Evolutionary conservation across 805 yeast species (phyloP).

Genomic region (Candida ovalis): DNA sequence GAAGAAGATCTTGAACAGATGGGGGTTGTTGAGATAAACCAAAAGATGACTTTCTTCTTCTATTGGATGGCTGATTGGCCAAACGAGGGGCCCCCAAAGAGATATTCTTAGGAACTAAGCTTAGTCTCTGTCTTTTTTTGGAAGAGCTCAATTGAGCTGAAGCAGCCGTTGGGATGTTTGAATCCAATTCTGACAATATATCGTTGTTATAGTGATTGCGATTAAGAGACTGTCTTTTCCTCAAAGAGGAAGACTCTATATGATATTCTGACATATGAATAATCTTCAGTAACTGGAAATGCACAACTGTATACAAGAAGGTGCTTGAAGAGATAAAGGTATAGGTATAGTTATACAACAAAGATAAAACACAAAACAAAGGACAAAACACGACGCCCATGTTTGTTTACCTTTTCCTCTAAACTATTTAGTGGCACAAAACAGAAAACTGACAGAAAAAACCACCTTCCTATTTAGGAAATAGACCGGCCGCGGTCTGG

Average conservation of each 20-base stretch:
- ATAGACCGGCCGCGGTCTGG: neutral
- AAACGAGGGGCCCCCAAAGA: slow-evolving; percentile 30
- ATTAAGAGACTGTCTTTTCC: slow-evolving; percentile 20
- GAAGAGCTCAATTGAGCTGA: slow-evolving; percentile 8
- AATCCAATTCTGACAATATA: slow-evolving; percentile 15
- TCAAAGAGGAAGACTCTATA: slow-evolving; percentile 17
- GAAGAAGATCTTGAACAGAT: slow-evolving; percentile 26
- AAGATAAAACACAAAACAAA: neutral
- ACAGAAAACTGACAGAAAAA: neutral
- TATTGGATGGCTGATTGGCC: slow-evolving; percentile 19
- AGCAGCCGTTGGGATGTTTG: slow-evolving; percentile 11
- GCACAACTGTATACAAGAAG: neutral
- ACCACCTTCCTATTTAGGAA: neutral
- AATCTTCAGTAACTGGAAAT: neutral
- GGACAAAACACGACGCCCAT: neutral
- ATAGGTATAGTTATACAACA: neutral
- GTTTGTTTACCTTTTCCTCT: slow-evolving; percentile 1
- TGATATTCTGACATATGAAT: slow-evolving; percentile 17
- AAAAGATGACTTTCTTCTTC: slow-evolving; percentile 24
- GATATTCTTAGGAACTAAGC: slow-evolving; percentile 27
- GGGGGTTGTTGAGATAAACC: slow-evolving; percentile 15
- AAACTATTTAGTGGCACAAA: neutral
- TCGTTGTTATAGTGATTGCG: slow-evolving; percentile 15
- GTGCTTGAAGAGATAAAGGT: neutral
- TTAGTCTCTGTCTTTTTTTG: slow-evolving; percentile 25